These are phyloP conservation scores for Lentinula guzmanii DNA, from an alignment of 768 basidiomycete genomes.

Conservation along the genomic window DNA sequence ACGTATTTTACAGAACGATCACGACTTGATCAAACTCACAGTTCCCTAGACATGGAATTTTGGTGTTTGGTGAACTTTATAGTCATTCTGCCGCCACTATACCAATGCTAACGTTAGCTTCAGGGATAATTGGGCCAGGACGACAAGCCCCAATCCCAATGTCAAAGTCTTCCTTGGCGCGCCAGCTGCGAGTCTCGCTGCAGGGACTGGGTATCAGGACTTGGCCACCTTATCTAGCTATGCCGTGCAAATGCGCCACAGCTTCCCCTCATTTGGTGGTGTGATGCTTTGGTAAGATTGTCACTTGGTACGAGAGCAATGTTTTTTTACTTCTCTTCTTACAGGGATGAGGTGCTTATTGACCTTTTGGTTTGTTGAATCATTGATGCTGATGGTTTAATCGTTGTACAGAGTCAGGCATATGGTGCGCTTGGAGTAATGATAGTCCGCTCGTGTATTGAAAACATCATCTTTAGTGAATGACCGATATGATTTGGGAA, in stretches of 20 bases:
- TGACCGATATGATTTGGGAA: conserved; percentile 49
- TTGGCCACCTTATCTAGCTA: conserved; percentile 40
- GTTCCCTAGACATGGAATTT: conserved; percentile 54
- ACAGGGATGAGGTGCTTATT: conserved; percentile 2
- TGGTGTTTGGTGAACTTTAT: conserved; percentile 40
- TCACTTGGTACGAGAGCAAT: too few species aligned
- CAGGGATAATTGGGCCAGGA: conserved; percentile 64
- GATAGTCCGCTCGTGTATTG: neutral
- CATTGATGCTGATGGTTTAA: neutral
- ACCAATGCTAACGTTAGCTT: neutral
- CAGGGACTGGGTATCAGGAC: conserved; percentile 55
- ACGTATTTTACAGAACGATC: conserved; percentile 16
- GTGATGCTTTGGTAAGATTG: conserved; percentile 50
- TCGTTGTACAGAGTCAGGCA: neutral
- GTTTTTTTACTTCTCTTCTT: conserved; percentile 19
- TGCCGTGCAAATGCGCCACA: conserved; percentile 42
- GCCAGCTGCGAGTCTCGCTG: conserved; percentile 51
- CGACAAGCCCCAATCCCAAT: conserved; percentile 48
- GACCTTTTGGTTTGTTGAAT: neutral
- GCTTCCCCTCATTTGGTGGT: conserved; percentile 63
- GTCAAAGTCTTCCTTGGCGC: conserved; percentile 65
- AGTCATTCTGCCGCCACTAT: neutral
- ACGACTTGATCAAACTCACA: neutral
- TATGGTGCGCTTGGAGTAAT: neutral
- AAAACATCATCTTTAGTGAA: conserved; percentile 35